Percentiles rank a stretch among this genome's conserved stretches.
phyloP scores from a whole-genome alignment of 768 basidiomycete genomes.

The Trametes punicea region DNA sequence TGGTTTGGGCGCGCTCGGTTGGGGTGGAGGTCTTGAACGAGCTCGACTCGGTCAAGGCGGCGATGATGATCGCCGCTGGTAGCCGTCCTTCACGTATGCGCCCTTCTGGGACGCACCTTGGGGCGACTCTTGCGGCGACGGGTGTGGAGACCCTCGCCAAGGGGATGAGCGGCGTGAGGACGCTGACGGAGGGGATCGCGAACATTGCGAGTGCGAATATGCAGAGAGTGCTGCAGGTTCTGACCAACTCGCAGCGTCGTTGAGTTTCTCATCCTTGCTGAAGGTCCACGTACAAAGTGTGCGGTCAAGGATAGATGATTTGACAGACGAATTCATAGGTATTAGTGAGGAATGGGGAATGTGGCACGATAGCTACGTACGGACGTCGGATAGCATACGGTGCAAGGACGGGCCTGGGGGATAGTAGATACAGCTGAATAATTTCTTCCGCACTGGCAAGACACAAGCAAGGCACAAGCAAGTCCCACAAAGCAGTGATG shows the following conservation, averaged over 20 bases:
- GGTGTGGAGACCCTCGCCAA: conserved; percentile 42
- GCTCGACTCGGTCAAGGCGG: conserved; percentile 74
- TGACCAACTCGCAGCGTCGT: conserved; percentile 3
- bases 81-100: conserved; percentile 24
- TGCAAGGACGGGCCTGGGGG: background rate
- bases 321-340: background rate
- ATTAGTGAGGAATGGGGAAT: background rate
- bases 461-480: background rate
- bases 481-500: conserved; percentile 6
- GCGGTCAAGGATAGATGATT: background rate
- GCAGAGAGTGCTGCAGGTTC: conserved; percentile 16
- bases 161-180: conserved; percentile 37
- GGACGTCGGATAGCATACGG: background rate
- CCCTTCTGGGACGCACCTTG: conserved; percentile 12
- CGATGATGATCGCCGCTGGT: conserved; percentile 81
- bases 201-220: conserved; percentile 18
- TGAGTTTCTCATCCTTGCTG: background rate
- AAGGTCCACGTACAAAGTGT: too few relatives aligned
- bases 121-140: conserved; percentile 34
- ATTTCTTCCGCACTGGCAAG: background rate
- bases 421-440: conserved; percentile 17
- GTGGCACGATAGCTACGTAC: background rate
- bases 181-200: conserved; percentile 20
- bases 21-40: conserved; percentile 93
- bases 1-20: conserved; percentile 85